Evolutionary conservation across 2,329 filamentous ascomycete genomes (phyloP).

Genomic region (Aspergillus nomiae): DNA sequence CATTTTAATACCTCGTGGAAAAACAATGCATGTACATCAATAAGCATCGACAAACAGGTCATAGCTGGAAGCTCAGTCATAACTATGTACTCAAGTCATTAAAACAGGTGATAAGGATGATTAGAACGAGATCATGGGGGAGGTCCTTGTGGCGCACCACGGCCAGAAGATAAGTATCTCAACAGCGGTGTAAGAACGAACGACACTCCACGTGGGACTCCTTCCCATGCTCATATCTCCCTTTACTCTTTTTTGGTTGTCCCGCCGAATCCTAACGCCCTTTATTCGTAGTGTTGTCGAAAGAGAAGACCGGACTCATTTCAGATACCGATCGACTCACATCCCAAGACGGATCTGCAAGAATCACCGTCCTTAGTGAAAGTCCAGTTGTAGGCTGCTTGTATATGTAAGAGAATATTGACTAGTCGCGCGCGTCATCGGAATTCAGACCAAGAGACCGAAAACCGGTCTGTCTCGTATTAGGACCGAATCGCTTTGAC

Average conservation of each 20-base stretch:
- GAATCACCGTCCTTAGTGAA: too few relatives aligned
- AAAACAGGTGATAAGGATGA: not conserved
- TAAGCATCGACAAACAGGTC: not conserved
- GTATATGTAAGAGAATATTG: not conserved
- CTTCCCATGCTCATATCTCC: not conserved
- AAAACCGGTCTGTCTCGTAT: not conserved
- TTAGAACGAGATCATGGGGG: not conserved
- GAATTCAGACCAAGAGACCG: not conserved
- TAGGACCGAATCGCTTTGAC: not conserved
- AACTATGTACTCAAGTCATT: constrained; percentile 7
- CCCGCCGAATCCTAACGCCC: not conserved
- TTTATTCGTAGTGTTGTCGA: not conserved
- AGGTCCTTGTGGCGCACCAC: not conserved
- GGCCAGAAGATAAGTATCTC: not conserved
- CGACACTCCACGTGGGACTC: not conserved
- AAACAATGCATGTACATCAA: not conserved
- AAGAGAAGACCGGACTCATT: not conserved
- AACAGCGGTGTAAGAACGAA: not conserved
- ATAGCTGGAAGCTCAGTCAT: constrained; percentile 1
- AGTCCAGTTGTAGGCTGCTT: not conserved
- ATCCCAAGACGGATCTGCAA: not conserved
- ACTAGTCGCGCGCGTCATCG: not conserved
- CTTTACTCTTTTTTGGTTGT: not conserved
- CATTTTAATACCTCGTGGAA: not conserved
- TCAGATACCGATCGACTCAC: not conserved